Evolutionary conservation across 352 stramenopile species (phyloP).

Genomic region (Blastocystis hominis): DNA sequence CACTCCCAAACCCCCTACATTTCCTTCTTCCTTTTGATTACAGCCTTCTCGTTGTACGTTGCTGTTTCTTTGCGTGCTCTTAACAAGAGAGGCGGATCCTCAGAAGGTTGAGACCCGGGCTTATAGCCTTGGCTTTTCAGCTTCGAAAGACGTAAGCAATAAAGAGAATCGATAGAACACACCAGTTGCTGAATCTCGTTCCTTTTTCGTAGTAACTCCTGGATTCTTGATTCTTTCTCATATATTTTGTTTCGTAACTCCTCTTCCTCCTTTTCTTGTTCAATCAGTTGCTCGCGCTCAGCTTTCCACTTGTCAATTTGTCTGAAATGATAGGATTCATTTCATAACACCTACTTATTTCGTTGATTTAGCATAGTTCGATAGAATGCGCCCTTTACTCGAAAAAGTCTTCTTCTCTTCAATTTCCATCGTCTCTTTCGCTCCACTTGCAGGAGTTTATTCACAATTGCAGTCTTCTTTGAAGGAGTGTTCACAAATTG

Average conservation of each 20-base stretch:
- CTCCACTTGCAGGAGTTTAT: constrained; percentile 26
- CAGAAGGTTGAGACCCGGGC: background rate
- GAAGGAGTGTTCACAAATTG: background rate
- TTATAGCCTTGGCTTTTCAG: background rate
- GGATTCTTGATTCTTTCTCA: background rate
- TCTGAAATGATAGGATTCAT: background rate
- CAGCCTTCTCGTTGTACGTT: background rate
- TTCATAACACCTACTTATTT: background rate
- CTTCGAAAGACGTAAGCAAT: background rate
- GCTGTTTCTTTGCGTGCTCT: background rate
- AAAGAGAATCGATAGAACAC: background rate
- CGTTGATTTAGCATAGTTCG: constrained; percentile 19
- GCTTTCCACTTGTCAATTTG: constrained; percentile 32
- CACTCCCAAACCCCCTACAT: background rate
- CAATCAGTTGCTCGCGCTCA: constrained; percentile 16
- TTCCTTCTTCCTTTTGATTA: constrained; percentile 25
- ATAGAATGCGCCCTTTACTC: constrained; percentile 23
- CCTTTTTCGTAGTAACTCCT: background rate
- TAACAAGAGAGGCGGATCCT: background rate
- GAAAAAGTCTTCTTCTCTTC: constrained; percentile 13
- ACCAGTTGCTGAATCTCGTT: constrained; percentile 14
- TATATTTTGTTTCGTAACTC: background rate
- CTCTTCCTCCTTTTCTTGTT: constrained; percentile 26
- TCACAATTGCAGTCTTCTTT: constrained; percentile 15
- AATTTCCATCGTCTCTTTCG: constrained; percentile 23